Percentiles rank a stretch among this genome's conserved stretches.
These are phyloP conservation scores for Basipetospora chlamydospora DNA, from an alignment of 2,329 filamentous ascomycete species.

Conservation along the genomic window DNA sequence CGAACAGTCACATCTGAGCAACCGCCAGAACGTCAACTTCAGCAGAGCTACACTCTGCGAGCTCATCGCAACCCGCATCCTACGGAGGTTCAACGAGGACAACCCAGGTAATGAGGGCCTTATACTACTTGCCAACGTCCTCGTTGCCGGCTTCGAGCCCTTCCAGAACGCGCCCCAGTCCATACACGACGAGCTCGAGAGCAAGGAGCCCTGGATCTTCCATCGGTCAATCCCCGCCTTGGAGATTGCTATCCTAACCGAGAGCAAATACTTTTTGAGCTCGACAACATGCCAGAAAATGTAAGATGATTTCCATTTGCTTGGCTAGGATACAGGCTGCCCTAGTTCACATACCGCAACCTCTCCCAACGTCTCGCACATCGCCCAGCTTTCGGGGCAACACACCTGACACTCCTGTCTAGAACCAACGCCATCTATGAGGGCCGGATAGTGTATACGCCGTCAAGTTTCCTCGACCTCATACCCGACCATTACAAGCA, in stretches of 20 bases:
- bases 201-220: conserved; percentile 34
- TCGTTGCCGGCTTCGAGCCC: conserved; percentile 72
- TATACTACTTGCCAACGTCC: conserved; percentile 60
- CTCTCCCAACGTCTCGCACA: background rate
- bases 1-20: conserved; percentile 60
- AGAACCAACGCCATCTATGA: conserved; percentile 66
- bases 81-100: conserved; percentile 67
- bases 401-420: background rate
- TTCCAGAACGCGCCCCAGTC: conserved; percentile 68
- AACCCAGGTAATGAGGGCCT: conserved; percentile 56
- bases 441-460: conserved; percentile 68
- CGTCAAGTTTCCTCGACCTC: conserved; percentile 67
- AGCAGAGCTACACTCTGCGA: conserved; percentile 69
- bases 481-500: conserved; percentile 78
- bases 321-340: conserved; percentile 47
- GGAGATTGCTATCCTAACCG: conserved; percentile 70
- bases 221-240: conserved; percentile 53
- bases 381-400: too few species aligned
- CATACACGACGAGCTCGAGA: conserved; percentile 29
- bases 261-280: conserved; percentile 65
- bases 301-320: conserved; percentile 45
- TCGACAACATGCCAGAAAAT: conserved; percentile 70
- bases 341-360: too few species aligned
- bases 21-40: conserved; percentile 68
- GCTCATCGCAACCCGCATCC: conserved; percentile 61